These are phyloP conservation scores for Ogataea ramenticola DNA, from an alignment of 805 yeast genomes.

Conservation along the genomic window DNA sequence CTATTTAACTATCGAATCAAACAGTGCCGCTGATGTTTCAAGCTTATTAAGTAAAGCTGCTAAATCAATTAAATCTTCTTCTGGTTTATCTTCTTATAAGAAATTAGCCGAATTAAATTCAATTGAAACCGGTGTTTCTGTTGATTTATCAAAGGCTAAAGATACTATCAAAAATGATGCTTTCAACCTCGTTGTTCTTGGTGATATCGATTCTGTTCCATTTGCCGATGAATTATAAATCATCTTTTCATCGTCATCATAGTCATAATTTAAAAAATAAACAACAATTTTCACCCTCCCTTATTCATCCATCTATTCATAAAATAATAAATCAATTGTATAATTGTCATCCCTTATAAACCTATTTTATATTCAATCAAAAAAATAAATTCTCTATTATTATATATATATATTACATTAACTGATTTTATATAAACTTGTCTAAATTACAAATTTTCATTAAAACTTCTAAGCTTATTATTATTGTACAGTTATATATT, in stretches of 20 bases:
- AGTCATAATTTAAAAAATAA: no score
- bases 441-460: not conserved
- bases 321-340: no score
- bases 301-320: no score
- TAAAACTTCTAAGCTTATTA: no score
- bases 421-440: not conserved
- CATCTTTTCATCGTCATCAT: no score
- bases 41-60: slow-evolving; percentile 55
- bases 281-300: no score
- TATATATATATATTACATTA: no score
- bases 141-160: slow-evolving; percentile 29
- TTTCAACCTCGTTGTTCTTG: slow-evolving; percentile 83
- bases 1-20: slow-evolving; percentile 57
- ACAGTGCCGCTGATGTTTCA: slow-evolving; percentile 50
- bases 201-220: slow-evolving; percentile 82
- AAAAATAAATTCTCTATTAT: no score
- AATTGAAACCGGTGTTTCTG: slow-evolving; percentile 32
- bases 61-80: slow-evolving; percentile 43
- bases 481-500: no score
- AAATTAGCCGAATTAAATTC: slow-evolving; percentile 38
- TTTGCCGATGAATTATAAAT: slow-evolving; percentile 77
- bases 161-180: slow-evolving; percentile 31
- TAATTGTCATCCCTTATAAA: no score
- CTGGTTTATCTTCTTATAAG: slow-evolving; percentile 52
- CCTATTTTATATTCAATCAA: no score